Base-by-base conservation (phyloP, 768 basidiomycete genomes). In the Suillus occidentalis region DNA sequence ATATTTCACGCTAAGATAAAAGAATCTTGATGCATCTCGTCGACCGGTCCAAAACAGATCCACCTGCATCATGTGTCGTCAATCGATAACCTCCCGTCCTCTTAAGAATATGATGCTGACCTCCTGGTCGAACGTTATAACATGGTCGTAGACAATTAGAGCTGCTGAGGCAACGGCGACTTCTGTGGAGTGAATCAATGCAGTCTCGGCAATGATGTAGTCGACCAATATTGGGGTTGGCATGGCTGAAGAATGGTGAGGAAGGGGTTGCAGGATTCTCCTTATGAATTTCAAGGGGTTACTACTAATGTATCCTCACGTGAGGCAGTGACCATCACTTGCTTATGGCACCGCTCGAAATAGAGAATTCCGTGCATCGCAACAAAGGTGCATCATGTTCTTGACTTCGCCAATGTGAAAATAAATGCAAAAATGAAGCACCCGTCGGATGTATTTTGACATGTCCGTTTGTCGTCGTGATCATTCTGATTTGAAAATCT, bases 101-200 rank as follows among this genome's bases (percentile, higher is more conserved):
- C 14, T 20, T 34, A 31, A 5, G 18, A 20, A 9, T 18, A 57
- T 6, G 31, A 22, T 12, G 28, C 61, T 52, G 22, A 63, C 65
- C 61, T 67, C 67, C 28, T 67, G 37, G 6, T 59, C 61, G 13
- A 66, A 64, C 13, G 65, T 65, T 34, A 63, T 45, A 16, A 65
- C 8, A 63, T 65, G 65, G 45, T 65, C 65, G 40, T 64, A 64
- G 14, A 65, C 12, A 39, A 63, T 65, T 18, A 65, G 62, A 37
- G 52, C 55, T 6, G 55, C 52, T 4, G 63, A 65, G 34, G 55
- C 61, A 37, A 37, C 9, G 25, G n/a, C 43, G 14, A 56, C 4
- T 7, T 55, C 31, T 20, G 10, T 56, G 28, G 64, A 55, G 39
- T 22, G 47, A 5, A 52, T n/a, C 3, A 43, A 28, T 40, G 61